Conservation (phyloP, 345 rosid species). For the Lagerstroemia speciosa region DNA sequence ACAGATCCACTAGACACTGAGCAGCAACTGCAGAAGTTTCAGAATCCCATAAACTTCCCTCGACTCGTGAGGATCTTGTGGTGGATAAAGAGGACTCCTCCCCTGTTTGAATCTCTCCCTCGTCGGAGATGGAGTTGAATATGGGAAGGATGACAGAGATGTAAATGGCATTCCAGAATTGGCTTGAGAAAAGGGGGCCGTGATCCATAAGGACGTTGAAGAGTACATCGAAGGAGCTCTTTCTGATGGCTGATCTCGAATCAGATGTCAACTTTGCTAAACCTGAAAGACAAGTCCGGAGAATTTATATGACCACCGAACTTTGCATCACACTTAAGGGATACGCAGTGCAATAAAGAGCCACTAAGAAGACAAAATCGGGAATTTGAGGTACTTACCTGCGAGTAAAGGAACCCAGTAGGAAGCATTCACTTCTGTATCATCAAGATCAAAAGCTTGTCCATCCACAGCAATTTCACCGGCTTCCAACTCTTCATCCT, state of each 20-base stretch:
- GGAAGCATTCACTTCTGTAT: constrained; percentile 70
- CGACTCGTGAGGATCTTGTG: constrained; percentile 31
- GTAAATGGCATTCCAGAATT: constrained; percentile 61
- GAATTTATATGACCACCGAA: neutral
- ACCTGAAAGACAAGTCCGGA: constrained; percentile 45
- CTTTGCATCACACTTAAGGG: neutral
- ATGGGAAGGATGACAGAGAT: constrained; percentile 54
- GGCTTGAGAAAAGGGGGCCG: constrained; percentile 77
- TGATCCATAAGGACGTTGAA: constrained; percentile 93
- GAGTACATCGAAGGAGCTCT: constrained; percentile 86
- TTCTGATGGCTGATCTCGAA: constrained; percentile 73
- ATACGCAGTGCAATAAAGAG: no score
- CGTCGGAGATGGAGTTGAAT: constrained; percentile 37
- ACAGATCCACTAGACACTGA: constrained; percentile 67
- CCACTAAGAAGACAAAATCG: neutral
- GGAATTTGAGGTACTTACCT: constrained; percentile 36
- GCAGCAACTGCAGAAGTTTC: constrained; percentile 67
- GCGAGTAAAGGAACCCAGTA: constrained; percentile 91
- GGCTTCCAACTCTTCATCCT: constrained; percentile 27
- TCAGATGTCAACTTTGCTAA: constrained; percentile 73
- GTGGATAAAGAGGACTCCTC: constrained; percentile 33
- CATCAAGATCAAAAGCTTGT: constrained; percentile 23
- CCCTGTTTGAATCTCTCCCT: constrained; percentile 28
- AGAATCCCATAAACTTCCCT: constrained; percentile 62
- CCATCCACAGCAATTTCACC: constrained; percentile 30